A percentile compares a stretch with the other conserved stretches of the same genome.
These are phyloP conservation scores for Wallacemonas collosoma DNA, from an alignment of 208 protist genomes.

Conservation along the genomic window DNA sequence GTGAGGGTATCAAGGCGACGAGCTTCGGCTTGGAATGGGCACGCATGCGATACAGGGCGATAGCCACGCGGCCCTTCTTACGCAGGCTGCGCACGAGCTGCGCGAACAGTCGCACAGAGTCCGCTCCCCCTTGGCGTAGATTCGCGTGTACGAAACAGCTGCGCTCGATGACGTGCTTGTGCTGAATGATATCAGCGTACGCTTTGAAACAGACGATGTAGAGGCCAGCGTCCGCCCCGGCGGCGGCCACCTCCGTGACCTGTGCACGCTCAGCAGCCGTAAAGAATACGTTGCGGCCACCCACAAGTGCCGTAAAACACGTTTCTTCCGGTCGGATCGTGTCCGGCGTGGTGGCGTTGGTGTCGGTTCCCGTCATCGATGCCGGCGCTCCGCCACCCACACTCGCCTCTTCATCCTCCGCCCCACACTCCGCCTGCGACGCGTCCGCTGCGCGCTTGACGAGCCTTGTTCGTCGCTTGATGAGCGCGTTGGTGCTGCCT, in stretches of 20 bases:
- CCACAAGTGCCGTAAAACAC: slow-evolving; percentile 24
- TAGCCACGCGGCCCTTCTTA: slow-evolving; percentile 53
- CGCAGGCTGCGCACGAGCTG: slow-evolving; percentile 62
- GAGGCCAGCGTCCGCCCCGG: slow-evolving; percentile 44
- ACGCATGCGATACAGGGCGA: slow-evolving; percentile 60
- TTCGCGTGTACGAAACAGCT: slow-evolving; percentile 64
- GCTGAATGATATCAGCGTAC: slow-evolving; percentile 37
- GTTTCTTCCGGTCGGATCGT: slow-evolving; percentile 22
- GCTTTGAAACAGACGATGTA: slow-evolving; percentile 83
- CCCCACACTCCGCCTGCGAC: not conserved
- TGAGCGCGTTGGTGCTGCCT: slow-evolving; percentile 43
- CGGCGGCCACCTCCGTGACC: slow-evolving; percentile 39
- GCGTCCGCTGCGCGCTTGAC: slow-evolving; percentile 20
- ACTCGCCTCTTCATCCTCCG: slow-evolving; percentile 19
- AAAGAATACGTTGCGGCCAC: slow-evolving; percentile 41
- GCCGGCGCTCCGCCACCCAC: slow-evolving; percentile 4
- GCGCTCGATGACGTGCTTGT: slow-evolving; percentile 48
- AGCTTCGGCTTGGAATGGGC: slow-evolving; percentile 46
- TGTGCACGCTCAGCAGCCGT: slow-evolving; percentile 36
- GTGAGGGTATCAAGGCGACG: slow-evolving; percentile 76
- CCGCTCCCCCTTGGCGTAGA: slow-evolving; percentile 33
- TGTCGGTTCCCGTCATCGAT: not conserved
- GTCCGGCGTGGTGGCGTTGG: not conserved
- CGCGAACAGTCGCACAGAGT: slow-evolving; percentile 64
- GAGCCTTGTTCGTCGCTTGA: slow-evolving; percentile 41